phyloP scores from a whole-genome alignment of 768 basidiomycete species.

The Serendipita sp. region DNA sequence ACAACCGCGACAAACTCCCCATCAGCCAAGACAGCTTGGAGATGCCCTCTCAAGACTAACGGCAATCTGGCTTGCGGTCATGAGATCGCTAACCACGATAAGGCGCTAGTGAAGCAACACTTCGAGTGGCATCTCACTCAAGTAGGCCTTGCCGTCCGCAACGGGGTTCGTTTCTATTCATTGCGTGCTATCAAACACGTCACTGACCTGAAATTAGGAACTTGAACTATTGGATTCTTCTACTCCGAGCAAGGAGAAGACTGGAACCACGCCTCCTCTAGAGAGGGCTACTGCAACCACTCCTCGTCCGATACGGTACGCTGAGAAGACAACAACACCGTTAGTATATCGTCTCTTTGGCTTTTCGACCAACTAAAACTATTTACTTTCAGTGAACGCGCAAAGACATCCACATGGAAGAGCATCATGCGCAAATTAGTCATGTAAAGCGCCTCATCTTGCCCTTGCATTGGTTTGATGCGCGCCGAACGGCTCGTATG shows the following conservation, averaged over 20 bases:
- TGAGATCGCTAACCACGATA: background rate
- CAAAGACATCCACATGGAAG: background rate
- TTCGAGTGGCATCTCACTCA: background rate
- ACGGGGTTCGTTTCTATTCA: background rate
- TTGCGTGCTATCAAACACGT: background rate
- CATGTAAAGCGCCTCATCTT: constrained; percentile 1
- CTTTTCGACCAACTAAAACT: too few species aligned
- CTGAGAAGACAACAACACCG: background rate
- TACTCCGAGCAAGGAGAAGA: background rate
- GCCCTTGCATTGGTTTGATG: background rate
- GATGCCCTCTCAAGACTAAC: background rate
- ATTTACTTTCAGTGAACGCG: too few species aligned
- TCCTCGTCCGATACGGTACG: background rate
- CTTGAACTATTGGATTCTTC: background rate
- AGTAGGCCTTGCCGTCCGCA: background rate
- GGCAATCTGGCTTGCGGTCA: background rate
- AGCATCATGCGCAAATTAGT: constrained; percentile 2
- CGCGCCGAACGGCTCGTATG: too few species aligned
- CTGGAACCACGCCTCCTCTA: background rate
- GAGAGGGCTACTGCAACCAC: background rate
- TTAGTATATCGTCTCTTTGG: background rate
- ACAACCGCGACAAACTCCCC: background rate
- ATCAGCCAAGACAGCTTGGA: background rate
- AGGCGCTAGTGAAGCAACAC: background rate
- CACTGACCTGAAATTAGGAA: background rate